Conservation (phyloP, 1,284 basidiomycete genomes). For the Cryptococcus maquisensis region DNA sequence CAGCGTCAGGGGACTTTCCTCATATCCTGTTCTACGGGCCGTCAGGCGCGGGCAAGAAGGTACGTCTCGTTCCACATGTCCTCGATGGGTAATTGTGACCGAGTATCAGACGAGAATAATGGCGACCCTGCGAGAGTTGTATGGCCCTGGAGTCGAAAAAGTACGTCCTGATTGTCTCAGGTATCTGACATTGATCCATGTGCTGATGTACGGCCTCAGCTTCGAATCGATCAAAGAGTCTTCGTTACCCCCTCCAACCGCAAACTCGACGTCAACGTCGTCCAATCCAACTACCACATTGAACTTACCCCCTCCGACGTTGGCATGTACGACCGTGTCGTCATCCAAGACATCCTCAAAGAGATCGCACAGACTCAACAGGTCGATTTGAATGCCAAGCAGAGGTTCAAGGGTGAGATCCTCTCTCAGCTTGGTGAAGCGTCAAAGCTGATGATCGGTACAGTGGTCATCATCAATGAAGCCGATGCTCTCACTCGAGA, state of each 20-base stretch:
- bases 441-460: background rate
- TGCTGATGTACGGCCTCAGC: constrained; percentile 51
- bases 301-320: constrained; percentile 98
- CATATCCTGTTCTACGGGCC: constrained; percentile 98
- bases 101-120: constrained; percentile 70
- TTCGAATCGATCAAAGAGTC: constrained; percentile 96
- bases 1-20: constrained; percentile 87
- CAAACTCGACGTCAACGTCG: constrained; percentile 94
- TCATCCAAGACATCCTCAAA: constrained; percentile 95
- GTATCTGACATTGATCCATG: background rate
- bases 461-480: constrained; percentile 98
- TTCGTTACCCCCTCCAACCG: constrained; percentile 92
- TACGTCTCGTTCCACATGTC: constrained; percentile 8
- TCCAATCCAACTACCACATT: constrained; percentile 95
- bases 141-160: constrained; percentile 89
- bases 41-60: constrained; percentile 93
- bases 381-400: constrained; percentile 90
- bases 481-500: constrained; percentile 92
- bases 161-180: constrained; percentile 48
- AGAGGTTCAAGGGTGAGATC: constrained; percentile 86
- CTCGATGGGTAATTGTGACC: background rate
- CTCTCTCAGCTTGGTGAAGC: background rate
- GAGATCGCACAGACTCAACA: constrained; percentile 99
- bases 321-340: constrained; percentile 89
- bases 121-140: constrained; percentile 81